Conservation (phyloP, 2,329 filamentous ascomycete species). For the Penicillium sp. region DNA sequence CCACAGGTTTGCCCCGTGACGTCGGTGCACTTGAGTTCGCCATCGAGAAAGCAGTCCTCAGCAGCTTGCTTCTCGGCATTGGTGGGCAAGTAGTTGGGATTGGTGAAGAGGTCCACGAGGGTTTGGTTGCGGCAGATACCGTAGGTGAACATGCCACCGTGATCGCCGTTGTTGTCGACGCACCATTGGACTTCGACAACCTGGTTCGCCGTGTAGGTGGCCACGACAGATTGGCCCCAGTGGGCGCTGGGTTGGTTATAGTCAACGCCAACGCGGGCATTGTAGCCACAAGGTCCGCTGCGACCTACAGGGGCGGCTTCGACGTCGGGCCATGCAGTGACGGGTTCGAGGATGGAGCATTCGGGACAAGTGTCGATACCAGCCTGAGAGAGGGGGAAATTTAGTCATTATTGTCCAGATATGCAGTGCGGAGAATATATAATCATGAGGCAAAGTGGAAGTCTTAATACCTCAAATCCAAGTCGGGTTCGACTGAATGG, state of each 20-base stretch:
- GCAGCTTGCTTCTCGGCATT: conserved; percentile 49
- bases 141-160: conserved; percentile 53
- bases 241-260: conserved; percentile 45
- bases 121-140: conserved; percentile 49
- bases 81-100: conserved; percentile 45
- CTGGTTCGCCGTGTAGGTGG: conserved; percentile 43
- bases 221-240: conserved; percentile 44
- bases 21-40: conserved; percentile 46
- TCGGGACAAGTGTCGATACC: conserved; percentile 49
- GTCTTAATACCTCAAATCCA: conserved; percentile 36
- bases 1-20: conserved; percentile 47
- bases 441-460: too few relatives aligned
- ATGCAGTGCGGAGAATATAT: too few relatives aligned
- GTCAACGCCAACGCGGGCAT: conserved; percentile 49
- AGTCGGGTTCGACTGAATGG: conserved; percentile 44
- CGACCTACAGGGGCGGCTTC: conserved; percentile 43
- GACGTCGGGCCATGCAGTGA: conserved; percentile 47
- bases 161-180: conserved; percentile 52
- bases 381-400: conserved; percentile 27
- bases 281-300: conserved; percentile 50
- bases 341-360: conserved; percentile 51
- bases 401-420: neutral
- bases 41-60: conserved; percentile 48
- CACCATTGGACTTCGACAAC: conserved; percentile 51
- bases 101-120: conserved; percentile 47